Base-by-base conservation (phyloP, 1,284 basidiomycete species). In the Ustilago curta region DNA sequence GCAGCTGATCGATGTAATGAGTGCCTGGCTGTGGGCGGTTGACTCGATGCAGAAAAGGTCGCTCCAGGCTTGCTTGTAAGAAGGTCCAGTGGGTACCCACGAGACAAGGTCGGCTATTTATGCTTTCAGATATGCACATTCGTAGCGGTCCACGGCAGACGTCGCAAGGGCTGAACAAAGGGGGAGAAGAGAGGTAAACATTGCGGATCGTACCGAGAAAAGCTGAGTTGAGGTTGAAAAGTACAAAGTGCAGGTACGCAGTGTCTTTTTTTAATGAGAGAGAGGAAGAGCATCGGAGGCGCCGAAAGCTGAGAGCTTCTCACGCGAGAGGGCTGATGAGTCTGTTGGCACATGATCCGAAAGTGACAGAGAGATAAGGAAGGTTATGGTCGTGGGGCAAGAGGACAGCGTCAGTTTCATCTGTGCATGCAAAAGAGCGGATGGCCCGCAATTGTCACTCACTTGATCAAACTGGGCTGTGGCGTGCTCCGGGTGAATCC, bases 381-480 rank as follows among this genome's bases (percentile, higher is more conserved):
- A 14, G 7, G 7, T 12, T 19, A 9, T 18, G 6, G 23, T 19
- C 19, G 14, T n/a, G 35, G 50, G 7, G 6, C 18, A 43, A 40
- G 43, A 4, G 23, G 35, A 32, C 40, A 51, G 42, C 55, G 37
- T 32, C 43, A 6, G 18, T 48, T 8, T 3, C 29, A 23, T 27
- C 8, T 37, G 51, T 47, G 8, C 40, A 2, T n/a, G 16, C 19
- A 19, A n/a, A 16, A n/a, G 6, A 7, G 48, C 59, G 37, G 51
- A 54, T 31, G 44, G 23, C 25, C 51, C 51, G 37, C 27, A 21
- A 16, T 12, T n/a, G 14, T 27, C 29, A 70, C 82, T 62, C 53
- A 83, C 82, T 80, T 80, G 77, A 83, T 78, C 65, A 83, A 59
- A 71, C 79, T 83, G 19, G 82, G 82, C 59, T 76, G 81, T 21